Conservation (phyloP, 1,139 yeast species). For the Kodamaea plutei region DNA sequence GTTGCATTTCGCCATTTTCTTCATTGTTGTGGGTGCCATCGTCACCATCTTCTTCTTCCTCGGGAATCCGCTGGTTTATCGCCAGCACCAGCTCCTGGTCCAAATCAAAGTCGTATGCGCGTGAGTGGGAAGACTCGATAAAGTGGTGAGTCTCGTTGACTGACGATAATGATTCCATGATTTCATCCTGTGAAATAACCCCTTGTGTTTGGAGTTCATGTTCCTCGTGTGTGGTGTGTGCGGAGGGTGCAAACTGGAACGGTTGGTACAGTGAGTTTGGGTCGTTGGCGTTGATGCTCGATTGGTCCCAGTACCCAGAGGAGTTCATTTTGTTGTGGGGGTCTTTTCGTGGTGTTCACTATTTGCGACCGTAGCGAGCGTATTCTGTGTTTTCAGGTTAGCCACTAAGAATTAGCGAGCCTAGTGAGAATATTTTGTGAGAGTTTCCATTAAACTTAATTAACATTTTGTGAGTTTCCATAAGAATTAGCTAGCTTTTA, state of each 20-base stretch:
- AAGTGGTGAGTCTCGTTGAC: slow-evolving; percentile 13
- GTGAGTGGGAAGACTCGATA: slow-evolving; percentile 6
- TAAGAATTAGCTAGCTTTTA: too few species aligned
- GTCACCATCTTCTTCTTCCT: slow-evolving; percentile 5
- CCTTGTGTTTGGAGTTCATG: slow-evolving; percentile 35
- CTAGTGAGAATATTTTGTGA: not conserved
- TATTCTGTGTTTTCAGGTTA: slow-evolving; percentile 2
- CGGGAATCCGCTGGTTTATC: slow-evolving; percentile 1
- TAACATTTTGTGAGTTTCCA: too few species aligned
- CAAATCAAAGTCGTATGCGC: slow-evolving; percentile 7
- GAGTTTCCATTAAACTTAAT: too few species aligned
- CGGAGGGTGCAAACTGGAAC: not conserved
- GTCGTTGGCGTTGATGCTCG: slow-evolving; percentile 10
- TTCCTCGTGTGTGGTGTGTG: slow-evolving; percentile 10
- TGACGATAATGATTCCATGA: slow-evolving; percentile 30
- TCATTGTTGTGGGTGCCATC: slow-evolving; percentile 11
- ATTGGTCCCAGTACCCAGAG: slow-evolving; percentile 28
- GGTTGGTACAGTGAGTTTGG: slow-evolving; percentile 8
- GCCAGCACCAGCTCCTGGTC: slow-evolving; percentile 7
- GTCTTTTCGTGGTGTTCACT: not conserved
- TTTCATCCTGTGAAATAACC: slow-evolving; percentile 32
- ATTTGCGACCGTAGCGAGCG: not conserved
- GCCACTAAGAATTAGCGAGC: not conserved
- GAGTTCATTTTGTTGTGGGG: slow-evolving; percentile 22
- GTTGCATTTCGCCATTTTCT: slow-evolving; percentile 14